These are phyloP conservation scores for Anaeramoeba ignava DNA, from an alignment of 78 protist species.

Conservation along the genomic window DNA sequence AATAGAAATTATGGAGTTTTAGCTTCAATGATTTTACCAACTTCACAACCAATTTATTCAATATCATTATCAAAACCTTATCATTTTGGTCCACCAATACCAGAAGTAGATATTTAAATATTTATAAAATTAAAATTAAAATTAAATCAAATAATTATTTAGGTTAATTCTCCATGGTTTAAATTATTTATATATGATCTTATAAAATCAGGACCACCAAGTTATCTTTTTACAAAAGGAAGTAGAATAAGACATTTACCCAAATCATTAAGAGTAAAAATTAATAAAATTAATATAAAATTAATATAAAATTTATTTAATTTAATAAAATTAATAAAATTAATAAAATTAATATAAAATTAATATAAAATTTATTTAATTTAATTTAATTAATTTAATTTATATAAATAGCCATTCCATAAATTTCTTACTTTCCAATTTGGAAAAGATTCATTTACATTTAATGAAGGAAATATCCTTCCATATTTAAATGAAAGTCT, in stretches of 20 bases:
- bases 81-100: constrained; percentile 2
- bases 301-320: too few species aligned
- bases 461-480: neutral
- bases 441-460: neutral
- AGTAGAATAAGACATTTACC: neutral
- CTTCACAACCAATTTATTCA: neutral
- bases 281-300: too few species aligned
- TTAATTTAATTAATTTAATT: too few species aligned
- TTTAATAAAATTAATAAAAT: too few species aligned
- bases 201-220: neutral
- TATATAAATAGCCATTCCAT: neutral
- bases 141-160: too few species aligned
- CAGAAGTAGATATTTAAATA: too few species aligned
- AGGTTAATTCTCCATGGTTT: constrained; percentile 1
- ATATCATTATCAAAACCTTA: neutral
- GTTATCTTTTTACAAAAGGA: neutral
- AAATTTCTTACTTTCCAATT: neutral
- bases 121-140: too few species aligned
- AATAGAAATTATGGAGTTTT: neutral
- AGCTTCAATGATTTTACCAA: neutral
- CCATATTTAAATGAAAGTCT: neutral
- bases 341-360: too few species aligned
- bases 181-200: neutral
- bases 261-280: neutral
- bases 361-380: too few species aligned